phyloP scores from a whole-genome alignment of 2,329 filamentous ascomycete genomes.

The Ophiognomonia clavigignenti-juglandacearum region DNA sequence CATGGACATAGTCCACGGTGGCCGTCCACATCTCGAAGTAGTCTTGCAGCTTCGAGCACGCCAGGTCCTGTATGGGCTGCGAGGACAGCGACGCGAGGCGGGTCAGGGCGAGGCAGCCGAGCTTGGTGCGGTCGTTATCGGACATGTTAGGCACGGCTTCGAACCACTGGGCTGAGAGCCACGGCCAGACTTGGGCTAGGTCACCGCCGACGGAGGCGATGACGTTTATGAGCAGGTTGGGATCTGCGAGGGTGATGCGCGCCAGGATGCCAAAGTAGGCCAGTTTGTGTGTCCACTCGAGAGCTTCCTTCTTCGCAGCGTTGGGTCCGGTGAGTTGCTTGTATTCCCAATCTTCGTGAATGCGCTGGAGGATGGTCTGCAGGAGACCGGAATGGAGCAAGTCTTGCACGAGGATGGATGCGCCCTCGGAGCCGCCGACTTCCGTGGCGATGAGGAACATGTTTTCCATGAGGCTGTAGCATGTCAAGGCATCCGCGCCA shows the following conservation, averaged over 20 bases:
- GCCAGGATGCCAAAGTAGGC: constrained; percentile 84
- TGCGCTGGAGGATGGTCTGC: constrained; percentile 56
- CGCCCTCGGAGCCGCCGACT: constrained; percentile 56
- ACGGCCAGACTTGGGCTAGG: constrained; percentile 50
- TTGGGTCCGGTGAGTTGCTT: constrained; percentile 81
- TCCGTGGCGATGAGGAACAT: constrained; percentile 59
- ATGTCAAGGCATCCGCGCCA: constrained; percentile 24
- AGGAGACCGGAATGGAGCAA: constrained; percentile 61
- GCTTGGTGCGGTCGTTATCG: constrained; percentile 60
- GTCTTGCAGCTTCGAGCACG: constrained; percentile 61
- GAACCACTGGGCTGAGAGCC: constrained; percentile 63
- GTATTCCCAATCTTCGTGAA: constrained; percentile 66
- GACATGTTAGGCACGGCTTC: constrained; percentile 63
- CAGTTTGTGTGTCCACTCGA: constrained; percentile 16
- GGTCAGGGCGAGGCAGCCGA: constrained; percentile 69
- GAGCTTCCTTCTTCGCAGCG: constrained; percentile 62
- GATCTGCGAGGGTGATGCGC: constrained; percentile 70
- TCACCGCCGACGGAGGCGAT: constrained; percentile 39
- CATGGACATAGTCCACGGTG: constrained; percentile 61
- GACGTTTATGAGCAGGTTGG: constrained; percentile 60
- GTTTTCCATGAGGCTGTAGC: constrained; percentile 59
- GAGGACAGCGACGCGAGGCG: constrained; percentile 59
- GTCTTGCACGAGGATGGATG: constrained; percentile 60
- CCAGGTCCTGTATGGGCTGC: constrained; percentile 51
- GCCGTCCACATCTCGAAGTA: constrained; percentile 73